A percentile compares a stretch with the other conserved stretches of the same genome.
phyloP scores from a whole-genome alignment of 768 basidiomycete genomes.

The Phylloporus rhodoxanthus region DNA sequence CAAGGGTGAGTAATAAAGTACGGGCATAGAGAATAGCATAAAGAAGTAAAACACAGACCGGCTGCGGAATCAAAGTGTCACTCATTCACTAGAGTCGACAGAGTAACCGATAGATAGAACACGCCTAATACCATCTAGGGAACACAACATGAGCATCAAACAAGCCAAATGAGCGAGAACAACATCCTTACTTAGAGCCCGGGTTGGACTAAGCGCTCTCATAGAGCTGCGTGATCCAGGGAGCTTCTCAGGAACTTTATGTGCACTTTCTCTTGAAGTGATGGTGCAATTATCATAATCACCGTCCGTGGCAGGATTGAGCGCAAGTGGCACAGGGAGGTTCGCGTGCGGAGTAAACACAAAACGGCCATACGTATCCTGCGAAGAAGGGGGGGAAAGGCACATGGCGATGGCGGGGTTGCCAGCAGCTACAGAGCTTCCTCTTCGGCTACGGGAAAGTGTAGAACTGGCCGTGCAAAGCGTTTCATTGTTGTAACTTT shows the following conservation, averaged over 20 bases:
- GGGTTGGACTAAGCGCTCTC: constrained; percentile 30
- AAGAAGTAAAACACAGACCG: not conserved
- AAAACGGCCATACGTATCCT: constrained; percentile 1
- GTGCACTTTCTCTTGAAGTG: not conserved
- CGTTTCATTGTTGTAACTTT: not conserved
- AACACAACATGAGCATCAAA: constrained; percentile 4
- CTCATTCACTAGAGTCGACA: constrained; percentile 10
- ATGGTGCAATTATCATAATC: not conserved
- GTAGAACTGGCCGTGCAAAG: not conserved
- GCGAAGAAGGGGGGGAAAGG: constrained; percentile 22
- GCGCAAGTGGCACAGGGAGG: not conserved
- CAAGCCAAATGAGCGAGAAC: not conserved
- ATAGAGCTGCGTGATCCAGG: constrained; percentile 9
- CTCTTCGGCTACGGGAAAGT: constrained; percentile 17
- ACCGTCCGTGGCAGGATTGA: not conserved
- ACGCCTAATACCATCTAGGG: constrained; percentile 26
- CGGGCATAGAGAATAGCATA: not conserved
- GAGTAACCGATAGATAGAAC: constrained; percentile 20
- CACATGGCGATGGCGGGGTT: constrained; percentile 19
- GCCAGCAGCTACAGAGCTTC: constrained; percentile 1
- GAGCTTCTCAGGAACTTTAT: not conserved
- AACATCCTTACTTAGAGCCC: constrained; percentile 21
- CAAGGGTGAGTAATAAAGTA: not conserved
- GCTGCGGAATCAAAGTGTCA: not conserved
- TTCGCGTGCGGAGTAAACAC: constrained; percentile 5